Evolutionary conservation across 73 alveolate genomes (phyloP).

Genomic region (Paraurostyla sp.): DNA sequence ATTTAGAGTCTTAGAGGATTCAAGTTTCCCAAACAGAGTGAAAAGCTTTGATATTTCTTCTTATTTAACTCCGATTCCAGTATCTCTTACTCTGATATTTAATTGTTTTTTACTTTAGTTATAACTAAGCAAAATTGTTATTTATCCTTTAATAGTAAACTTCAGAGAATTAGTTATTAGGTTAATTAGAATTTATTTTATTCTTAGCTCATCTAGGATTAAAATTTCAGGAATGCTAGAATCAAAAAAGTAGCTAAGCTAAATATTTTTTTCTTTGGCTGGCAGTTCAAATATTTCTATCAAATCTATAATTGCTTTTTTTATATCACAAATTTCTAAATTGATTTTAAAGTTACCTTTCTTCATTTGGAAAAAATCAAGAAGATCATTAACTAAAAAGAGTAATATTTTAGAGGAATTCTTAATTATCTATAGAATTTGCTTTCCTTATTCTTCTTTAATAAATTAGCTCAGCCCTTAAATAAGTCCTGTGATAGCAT

Average conservation of each 20-base stretch:
- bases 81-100: constrained; percentile 59
- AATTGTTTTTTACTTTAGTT: no score
- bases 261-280: neutral
- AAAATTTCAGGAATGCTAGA: neutral
- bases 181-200: no score
- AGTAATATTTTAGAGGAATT: constrained; percentile 20
- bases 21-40: constrained; percentile 65
- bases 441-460: neutral
- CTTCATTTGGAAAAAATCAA: neutral
- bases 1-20: no score
- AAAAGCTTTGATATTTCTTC: constrained; percentile 52
- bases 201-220: no score
- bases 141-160: no score
- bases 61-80: constrained; percentile 74
- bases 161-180: no score
- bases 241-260: neutral
- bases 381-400: constrained; percentile 21
- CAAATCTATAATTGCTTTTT: neutral
- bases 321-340: neutral
- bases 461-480: neutral
- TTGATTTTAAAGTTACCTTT: neutral
- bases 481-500: neutral
- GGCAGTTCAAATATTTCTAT: neutral
- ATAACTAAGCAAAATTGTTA: no score
- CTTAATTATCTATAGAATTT: neutral